Conservation (phyloP, 192 early-diverging fungal species). For the Backusella australiensis region DNA sequence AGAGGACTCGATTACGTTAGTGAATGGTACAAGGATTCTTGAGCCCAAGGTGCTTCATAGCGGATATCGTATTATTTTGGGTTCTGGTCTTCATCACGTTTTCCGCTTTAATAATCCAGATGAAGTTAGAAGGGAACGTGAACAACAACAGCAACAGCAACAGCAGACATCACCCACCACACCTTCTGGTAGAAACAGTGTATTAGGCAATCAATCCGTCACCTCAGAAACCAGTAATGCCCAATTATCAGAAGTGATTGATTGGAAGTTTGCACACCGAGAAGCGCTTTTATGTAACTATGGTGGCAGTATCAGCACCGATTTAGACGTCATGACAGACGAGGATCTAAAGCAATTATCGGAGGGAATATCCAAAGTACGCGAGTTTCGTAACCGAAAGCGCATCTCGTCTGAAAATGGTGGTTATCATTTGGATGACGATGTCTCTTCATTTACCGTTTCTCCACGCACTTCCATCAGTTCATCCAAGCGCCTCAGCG, state of each 20-base stretch:
- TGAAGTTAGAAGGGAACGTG: slow-evolving; percentile 68
- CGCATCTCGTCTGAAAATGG: slow-evolving; percentile 35
- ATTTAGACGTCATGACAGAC: slow-evolving; percentile 50
- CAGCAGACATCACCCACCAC: background rate
- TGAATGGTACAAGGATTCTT: slow-evolving; percentile 71
- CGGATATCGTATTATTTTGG: slow-evolving; percentile 78
- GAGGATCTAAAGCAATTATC: slow-evolving; percentile 53
- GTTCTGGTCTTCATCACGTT: slow-evolving; percentile 63
- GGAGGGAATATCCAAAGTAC: slow-evolving; percentile 51
- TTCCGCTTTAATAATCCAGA: slow-evolving; percentile 85
- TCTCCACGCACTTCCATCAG: slow-evolving; percentile 13
- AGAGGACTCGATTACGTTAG: slow-evolving; percentile 58
- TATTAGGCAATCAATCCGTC: slow-evolving; percentile 14
- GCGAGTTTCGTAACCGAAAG: slow-evolving; percentile 37
- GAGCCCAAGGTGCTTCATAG: slow-evolving; percentile 57
- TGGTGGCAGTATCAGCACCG: slow-evolving; percentile 12
- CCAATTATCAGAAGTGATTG: slow-evolving; percentile 46
- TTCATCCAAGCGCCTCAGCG: slow-evolving; percentile 7
- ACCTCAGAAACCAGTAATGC: slow-evolving; percentile 28
- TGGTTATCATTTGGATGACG: slow-evolving; percentile 24
- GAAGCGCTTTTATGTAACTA: slow-evolving; percentile 56
- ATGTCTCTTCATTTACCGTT: background rate
- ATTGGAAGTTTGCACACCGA: slow-evolving; percentile 74
- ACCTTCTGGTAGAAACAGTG: background rate
- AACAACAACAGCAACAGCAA: slow-evolving; percentile 13